Base-by-base conservation (phyloP, 225 moss, liverwort and hornwort genomes). In the Asterella californica region DNA sequence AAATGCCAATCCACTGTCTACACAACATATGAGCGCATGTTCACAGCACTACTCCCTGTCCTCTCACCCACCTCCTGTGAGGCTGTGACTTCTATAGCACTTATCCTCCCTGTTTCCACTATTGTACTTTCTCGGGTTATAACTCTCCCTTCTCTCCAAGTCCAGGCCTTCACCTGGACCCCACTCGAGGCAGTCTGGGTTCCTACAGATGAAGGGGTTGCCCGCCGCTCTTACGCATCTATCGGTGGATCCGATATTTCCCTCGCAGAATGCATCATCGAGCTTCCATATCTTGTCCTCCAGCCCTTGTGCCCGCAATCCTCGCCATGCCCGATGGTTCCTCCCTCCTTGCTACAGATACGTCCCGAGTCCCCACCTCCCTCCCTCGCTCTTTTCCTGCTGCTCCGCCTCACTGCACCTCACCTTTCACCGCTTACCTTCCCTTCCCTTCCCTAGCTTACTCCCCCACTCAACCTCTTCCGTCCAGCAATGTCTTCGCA, bases 321-420 rank as follows among this genome's bases (percentile, higher is more conserved):
- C 72, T 29, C 72, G 72, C 72, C 71, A 72, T 48, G 71, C 71
- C 48, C 72, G 27, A 72, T n/a, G 72, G 30, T 72, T 12, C 12
- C 33, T 67, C 34, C 67, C 49, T 3, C 30, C 29, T 50, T 25
- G 6, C 72, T 69, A 1, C 37, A 36, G 2, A 22, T 6, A 65
- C 69, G 9, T 32, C 66, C 29, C 66, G 29, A 1, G 19, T 46
- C 38, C 19, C 21, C 21, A 19, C 45, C 5, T n/a, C 21, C 38
- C 38, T 70, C 1, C 18, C 42, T 46, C 21, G 5, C 42, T 42
- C 70, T 46, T 4, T 45, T 22, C 71, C 71, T 71, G 45, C 71
- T 25, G 8, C 47, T 19, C 15, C 37, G 12, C 47, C n/a, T 71
- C 71, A 12, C 45, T 24, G 46, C 8, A 29, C 1, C 30, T 8